Conservation (phyloP, 305 asterid genomes). For the Ilex paraguariensis region DNA sequence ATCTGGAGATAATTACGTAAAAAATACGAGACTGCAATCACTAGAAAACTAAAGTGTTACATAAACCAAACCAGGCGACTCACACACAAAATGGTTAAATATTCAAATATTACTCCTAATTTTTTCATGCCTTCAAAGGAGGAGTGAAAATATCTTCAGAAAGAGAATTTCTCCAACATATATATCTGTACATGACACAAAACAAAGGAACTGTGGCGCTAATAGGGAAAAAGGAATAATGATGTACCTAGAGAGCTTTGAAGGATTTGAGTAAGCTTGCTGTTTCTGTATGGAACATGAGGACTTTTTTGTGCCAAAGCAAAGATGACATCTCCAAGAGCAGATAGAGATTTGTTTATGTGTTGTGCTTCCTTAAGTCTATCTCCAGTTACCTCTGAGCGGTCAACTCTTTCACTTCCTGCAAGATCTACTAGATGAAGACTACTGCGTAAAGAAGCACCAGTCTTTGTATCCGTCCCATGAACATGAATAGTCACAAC, state of each 20-base stretch:
- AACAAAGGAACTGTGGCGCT: no score
- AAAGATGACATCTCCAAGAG: constrained; percentile 80
- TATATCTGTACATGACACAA: no score
- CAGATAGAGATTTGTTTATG: constrained; percentile 72
- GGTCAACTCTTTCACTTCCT: constrained; percentile 86
- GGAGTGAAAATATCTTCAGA: no score
- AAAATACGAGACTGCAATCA: no score
- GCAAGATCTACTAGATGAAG: constrained; percentile 92
- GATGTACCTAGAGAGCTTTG: constrained; percentile 70
- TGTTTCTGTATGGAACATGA: constrained; percentile 80
- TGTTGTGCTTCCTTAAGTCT: constrained; percentile 81
- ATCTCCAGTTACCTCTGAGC: constrained; percentile 85
- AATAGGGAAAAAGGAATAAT: no score
- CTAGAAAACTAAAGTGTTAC: no score
- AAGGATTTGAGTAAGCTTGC: constrained; percentile 88
- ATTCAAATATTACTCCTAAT: no score
- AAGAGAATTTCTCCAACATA: no score
- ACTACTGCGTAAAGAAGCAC: constrained; percentile 55
- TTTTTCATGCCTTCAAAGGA: no score
- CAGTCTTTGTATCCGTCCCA: constrained; percentile 55
- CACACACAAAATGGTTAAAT: no score
- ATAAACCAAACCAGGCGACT: no score
- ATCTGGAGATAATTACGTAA: no score
- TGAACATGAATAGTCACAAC: constrained; percentile 59
- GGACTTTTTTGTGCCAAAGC: constrained; percentile 70